phyloP scores from a whole-genome alignment of 345 rosid species.

The Gossypium raimondii region DNA sequence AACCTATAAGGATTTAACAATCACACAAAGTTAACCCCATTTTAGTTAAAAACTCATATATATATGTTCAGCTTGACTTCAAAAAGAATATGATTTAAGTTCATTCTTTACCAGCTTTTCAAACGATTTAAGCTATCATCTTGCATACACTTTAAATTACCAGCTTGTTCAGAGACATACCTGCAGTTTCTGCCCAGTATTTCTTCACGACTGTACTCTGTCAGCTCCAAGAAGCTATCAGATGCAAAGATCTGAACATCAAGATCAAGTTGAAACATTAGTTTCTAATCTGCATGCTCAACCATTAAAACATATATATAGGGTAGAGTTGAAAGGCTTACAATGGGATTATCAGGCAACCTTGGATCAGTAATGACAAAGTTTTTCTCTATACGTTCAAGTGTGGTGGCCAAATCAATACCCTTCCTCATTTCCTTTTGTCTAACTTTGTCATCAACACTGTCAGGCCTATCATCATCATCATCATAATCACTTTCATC shows the following conservation, averaged over 20 bases:
- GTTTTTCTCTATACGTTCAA: conserved; percentile 97
- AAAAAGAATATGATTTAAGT: not conserved
- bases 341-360: conserved; percentile 97
- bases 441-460: conserved; percentile 75
- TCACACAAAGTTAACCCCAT: not conserved
- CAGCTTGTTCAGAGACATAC: conserved; percentile 18
- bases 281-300: not conserved
- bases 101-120: not conserved
- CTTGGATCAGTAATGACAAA: conserved; percentile 98
- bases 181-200: conserved; percentile 96
- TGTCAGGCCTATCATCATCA: conserved; percentile 63
- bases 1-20: conserved; percentile 42
- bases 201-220: conserved; percentile 97
- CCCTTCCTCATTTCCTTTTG: conserved; percentile 97
- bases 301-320: not conserved
- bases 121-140: not conserved
- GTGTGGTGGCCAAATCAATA: conserved; percentile 93
- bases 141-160: not conserved
- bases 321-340: conserved; percentile 33
- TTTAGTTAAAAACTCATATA: not conserved
- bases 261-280: not conserved
- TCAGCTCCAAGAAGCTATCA: conserved; percentile 95
- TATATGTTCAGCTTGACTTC: not conserved
- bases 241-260: conserved; percentile 85
- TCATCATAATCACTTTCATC: conserved; percentile 26